A percentile compares a stretch with the other conserved stretches of the same genome.
Evolutionary conservation across 495 filamentous ascomycete genomes (phyloP).

Genomic region (Hypoxylon fragiforme): DNA sequence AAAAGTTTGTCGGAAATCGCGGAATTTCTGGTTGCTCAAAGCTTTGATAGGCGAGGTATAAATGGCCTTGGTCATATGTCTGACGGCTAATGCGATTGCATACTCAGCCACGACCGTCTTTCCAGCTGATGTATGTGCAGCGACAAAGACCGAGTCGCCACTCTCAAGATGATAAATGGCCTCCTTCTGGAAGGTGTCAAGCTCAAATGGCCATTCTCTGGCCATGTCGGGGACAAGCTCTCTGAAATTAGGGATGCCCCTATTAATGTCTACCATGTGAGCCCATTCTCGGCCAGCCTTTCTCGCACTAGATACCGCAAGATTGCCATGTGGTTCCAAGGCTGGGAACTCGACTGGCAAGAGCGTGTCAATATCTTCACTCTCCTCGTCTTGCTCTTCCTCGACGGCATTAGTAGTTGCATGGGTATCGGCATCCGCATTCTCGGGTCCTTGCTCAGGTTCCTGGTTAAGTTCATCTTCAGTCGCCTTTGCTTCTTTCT

Average conservation of each 20-base stretch:
- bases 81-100: slow-evolving; percentile 90
- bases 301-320: slow-evolving; percentile 71
- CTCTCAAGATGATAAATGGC: slow-evolving; percentile 96
- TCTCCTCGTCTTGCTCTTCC: slow-evolving; percentile 48
- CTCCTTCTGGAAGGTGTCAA: slow-evolving; percentile 98
- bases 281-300: slow-evolving; percentile 89
- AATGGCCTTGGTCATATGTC: slow-evolving; percentile 99
- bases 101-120: slow-evolving; percentile 99
- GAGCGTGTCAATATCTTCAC: slow-evolving; percentile 88
- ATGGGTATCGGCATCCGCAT: slow-evolving; percentile 50
- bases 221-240: slow-evolving; percentile 97
- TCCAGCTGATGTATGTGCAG: slow-evolving; percentile 96
- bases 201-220: slow-evolving; percentile 91
- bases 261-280: slow-evolving; percentile 93
- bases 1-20: slow-evolving; percentile 86
- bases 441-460: slow-evolving; percentile 48
- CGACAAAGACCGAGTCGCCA: slow-evolving; percentile 97
- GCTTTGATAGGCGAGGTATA: slow-evolving; percentile 99
- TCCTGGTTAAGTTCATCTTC: slow-evolving; percentile 74
- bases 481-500: slow-evolving; percentile 66
- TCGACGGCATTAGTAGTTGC: slow-evolving; percentile 43
- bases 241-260: slow-evolving; percentile 85
- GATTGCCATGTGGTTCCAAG: slow-evolving; percentile 76
- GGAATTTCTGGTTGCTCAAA: slow-evolving; percentile 96
- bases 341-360: slow-evolving; percentile 92